A percentile compares a stretch with the other conserved stretches of the same genome.
Evolutionary conservation across 2,329 filamentous ascomycete genomes (phyloP).

Genomic region (Aureobasidium sp.): DNA sequence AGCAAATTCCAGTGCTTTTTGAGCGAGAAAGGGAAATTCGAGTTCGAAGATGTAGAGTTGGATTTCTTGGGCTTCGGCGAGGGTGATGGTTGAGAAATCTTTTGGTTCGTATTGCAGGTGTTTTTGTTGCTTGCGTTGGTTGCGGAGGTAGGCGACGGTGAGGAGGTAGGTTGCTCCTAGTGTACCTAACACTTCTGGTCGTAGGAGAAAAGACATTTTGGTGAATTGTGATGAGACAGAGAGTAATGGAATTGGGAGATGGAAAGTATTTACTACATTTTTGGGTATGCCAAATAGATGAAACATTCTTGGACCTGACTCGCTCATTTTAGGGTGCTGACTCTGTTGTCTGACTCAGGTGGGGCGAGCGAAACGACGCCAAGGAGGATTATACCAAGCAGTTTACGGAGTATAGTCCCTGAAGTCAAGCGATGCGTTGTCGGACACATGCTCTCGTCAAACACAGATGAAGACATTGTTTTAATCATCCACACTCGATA

Average conservation of each 20-base stretch:
- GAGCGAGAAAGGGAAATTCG: slow-evolving; percentile 11
- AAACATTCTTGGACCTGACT: no score
- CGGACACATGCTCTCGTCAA: no score
- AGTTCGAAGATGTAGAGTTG: slow-evolving; percentile 9
- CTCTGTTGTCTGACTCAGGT: no score
- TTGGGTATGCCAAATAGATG: not conserved
- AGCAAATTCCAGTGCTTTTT: slow-evolving; percentile 12
- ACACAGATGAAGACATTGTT: no score
- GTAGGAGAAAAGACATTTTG: not conserved
- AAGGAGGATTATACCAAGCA: no score
- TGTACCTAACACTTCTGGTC: not conserved
- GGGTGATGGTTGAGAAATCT: not conserved
- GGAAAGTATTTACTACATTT: no score
- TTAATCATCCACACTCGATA: no score
- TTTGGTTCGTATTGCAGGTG: not conserved
- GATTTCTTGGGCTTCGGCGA: slow-evolving; percentile 8
- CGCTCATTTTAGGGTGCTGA: no score
- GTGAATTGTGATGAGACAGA: no score
- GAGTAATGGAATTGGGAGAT: not conserved
- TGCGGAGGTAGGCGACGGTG: not conserved
- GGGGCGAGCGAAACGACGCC: no score
- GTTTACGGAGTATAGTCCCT: no score
- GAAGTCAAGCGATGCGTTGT: no score
- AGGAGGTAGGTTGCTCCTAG: not conserved
- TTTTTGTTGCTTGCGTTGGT: not conserved